phyloP scores from a whole-genome alignment of 2,329 filamentous ascomycete genomes.

The Zymoseptoria passerinii region DNA sequence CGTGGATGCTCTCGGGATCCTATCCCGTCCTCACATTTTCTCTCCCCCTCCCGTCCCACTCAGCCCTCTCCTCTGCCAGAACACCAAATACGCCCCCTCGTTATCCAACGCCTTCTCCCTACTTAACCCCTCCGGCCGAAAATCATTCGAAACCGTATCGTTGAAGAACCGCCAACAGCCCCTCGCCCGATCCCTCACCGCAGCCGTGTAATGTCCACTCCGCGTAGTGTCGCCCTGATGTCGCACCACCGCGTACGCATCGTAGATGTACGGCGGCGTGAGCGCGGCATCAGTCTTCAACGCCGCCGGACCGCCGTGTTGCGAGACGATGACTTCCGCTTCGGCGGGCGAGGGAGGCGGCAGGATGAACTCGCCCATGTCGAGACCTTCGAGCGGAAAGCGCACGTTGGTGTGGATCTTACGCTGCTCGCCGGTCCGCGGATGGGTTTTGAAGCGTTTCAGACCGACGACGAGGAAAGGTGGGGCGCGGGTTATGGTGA shows the following conservation, averaged over 20 bases:
- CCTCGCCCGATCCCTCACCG: conserved; percentile 43
- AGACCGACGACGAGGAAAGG: conserved; percentile 71
- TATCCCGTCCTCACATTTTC: neutral
- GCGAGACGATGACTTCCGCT: conserved; percentile 25
- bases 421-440: conserved; percentile 45
- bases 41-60: neutral
- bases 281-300: conserved; percentile 24
- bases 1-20: neutral
- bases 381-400: conserved; percentile 67
- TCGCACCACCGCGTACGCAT: conserved; percentile 76
- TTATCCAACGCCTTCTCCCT: conserved; percentile 42
- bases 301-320: conserved; percentile 25
- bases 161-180: conserved; percentile 55
- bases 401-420: conserved; percentile 66
- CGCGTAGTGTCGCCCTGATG: conserved; percentile 62
- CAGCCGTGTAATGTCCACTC: conserved; percentile 72
- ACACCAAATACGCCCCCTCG: conserved; percentile 57
- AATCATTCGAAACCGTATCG: conserved; percentile 48
- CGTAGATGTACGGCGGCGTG: conserved; percentile 61
- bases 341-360: conserved; percentile 34
- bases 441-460: conserved; percentile 56
- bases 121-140: conserved; percentile 46
- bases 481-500: conserved; percentile 69
- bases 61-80: conserved; percentile 38
- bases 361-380: conserved; percentile 53